A percentile compares a stretch with the other conserved stretches of the same genome.
Conservation (phyloP, 768 basidiomycete genomes). For the Cytidiella melzeri region DNA sequence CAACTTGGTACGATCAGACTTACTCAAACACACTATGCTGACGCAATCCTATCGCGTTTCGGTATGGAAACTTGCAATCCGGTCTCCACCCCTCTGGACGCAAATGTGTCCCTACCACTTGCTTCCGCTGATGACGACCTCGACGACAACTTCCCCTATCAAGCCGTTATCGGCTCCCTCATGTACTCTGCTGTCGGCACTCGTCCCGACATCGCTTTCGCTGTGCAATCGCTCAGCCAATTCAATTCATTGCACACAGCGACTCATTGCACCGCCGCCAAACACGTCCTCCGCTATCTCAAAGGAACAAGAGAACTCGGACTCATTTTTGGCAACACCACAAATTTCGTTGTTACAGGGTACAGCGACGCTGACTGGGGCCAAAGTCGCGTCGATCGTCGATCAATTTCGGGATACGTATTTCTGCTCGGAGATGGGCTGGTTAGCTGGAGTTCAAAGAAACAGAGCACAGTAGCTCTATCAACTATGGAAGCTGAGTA, state of each 20-base stretch:
- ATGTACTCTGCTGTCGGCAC: slow-evolving; percentile 27
- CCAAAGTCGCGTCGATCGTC: neutral
- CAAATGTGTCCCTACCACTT: slow-evolving; percentile 12
- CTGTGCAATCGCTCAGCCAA: slow-evolving; percentile 18
- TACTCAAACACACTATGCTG: slow-evolving; percentile 21
- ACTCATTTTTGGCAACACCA: slow-evolving; percentile 6
- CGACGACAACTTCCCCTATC: no score
- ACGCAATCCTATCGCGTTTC: slow-evolving; percentile 19
- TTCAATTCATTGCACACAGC: slow-evolving; percentile 14
- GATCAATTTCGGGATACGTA: slow-evolving; percentile 25
- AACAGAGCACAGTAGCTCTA: slow-evolving; percentile 31
- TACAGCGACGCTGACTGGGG: slow-evolving; percentile 14
- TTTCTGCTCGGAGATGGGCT: slow-evolving; percentile 29
- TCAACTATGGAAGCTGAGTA: slow-evolving; percentile 37
- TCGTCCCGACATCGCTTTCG: slow-evolving; percentile 27
- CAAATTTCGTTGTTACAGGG: neutral
- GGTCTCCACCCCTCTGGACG: slow-evolving; percentile 27
- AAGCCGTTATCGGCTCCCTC: slow-evolving; percentile 19
- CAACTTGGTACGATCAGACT: slow-evolving; percentile 14
- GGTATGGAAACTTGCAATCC: slow-evolving; percentile 25
- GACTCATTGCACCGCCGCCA: slow-evolving; percentile 18
- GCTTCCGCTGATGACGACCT: neutral
- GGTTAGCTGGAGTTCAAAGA: slow-evolving; percentile 35
- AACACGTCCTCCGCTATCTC: slow-evolving; percentile 21
- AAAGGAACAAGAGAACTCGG: slow-evolving; percentile 15